A percentile compares a stretch with the other conserved stretches of the same genome.
These are phyloP conservation scores for Macadamia tetraphylla DNA, from an alignment of 164 flowering plant genomes.

Conservation along the genomic window DNA sequence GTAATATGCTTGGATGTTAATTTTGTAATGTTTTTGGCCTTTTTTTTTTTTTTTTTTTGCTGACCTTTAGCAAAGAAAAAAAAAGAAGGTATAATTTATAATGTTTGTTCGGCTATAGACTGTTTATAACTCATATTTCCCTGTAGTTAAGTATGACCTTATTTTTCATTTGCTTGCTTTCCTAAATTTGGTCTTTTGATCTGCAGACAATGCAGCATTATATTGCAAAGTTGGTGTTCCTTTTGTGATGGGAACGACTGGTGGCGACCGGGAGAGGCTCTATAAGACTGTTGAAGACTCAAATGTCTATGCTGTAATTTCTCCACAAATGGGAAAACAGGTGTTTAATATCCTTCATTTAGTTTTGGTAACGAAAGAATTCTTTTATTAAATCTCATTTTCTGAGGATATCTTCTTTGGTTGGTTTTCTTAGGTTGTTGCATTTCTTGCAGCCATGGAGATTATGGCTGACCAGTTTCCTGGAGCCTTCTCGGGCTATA, in stretches of 20 bases:
- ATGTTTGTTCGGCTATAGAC: too few relatives aligned
- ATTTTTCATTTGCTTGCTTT: neutral
- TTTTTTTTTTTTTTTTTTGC: too few relatives aligned
- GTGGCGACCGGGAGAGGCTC: conserved; percentile 72
- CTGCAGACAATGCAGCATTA: conserved; percentile 73
- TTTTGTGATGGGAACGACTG: conserved; percentile 97
- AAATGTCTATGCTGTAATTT: conserved; percentile 70
- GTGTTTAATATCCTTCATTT: conserved; percentile 21
- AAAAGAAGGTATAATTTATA: too few relatives aligned
- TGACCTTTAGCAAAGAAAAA: too few relatives aligned
- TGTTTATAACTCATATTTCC: too few relatives aligned
- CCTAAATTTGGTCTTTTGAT: conserved; percentile 1
- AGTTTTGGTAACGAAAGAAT: neutral
- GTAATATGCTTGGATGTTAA: too few relatives aligned
- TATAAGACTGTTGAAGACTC: conserved; percentile 65
- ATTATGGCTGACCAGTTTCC: conserved; percentile 94
- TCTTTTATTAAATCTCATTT: neutral
- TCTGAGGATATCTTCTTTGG: neutral
- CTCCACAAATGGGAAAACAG: conserved; percentile 99
- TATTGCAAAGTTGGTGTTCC: conserved; percentile 89
- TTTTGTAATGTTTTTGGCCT: too few relatives aligned
- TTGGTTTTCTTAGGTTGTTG: conserved; percentile 65
- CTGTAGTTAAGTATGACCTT: too few relatives aligned
- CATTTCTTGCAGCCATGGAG: conserved; percentile 94
- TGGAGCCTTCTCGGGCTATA: conserved; percentile 88